Conservation (phyloP, 169 alveolate species). For the Plasmodium ovale region DNA sequence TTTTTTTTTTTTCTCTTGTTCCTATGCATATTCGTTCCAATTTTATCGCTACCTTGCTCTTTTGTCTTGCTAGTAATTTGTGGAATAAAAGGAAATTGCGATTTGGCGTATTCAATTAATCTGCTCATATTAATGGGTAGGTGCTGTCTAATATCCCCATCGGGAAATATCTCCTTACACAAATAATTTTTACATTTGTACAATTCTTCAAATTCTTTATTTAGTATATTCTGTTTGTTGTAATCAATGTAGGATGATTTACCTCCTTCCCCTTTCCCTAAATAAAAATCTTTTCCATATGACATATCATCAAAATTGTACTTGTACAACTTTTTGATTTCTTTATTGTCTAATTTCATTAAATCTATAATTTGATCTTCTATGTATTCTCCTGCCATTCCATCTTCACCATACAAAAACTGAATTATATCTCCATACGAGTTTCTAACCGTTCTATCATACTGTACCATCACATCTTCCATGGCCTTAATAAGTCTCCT, state of each 20-base stretch:
- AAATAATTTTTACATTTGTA: slow-evolving; percentile 82
- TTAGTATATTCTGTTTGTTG: slow-evolving; percentile 86
- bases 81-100: slow-evolving; percentile 87
- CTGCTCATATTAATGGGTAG: slow-evolving; percentile 96
- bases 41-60: slow-evolving; percentile 80
- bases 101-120: slow-evolving; percentile 93
- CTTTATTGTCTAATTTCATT: slow-evolving; percentile 92
- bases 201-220: slow-evolving; percentile 85
- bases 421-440: slow-evolving; percentile 96
- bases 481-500: slow-evolving; percentile 99
- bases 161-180: slow-evolving; percentile 91
- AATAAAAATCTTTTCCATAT: slow-evolving; percentile 73
- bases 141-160: slow-evolving; percentile 97
- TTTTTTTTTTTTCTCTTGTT: slow-evolving; percentile 61
- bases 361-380: slow-evolving; percentile 97
- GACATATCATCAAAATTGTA: slow-evolving; percentile 87
- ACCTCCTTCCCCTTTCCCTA: slow-evolving; percentile 64
- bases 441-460: slow-evolving; percentile 99
- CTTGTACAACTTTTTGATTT: slow-evolving; percentile 83
- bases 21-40: slow-evolving; percentile 2
- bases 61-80: slow-evolving; percentile 69
- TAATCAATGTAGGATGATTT: slow-evolving; percentile 81
- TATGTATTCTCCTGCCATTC: slow-evolving; percentile 99
- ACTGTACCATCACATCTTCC: slow-evolving; percentile 99
- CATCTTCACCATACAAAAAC: slow-evolving; percentile 99